Base-by-base conservation (phyloP, 2,329 filamentous ascomycete genomes). In the Aspergillus sp. region DNA sequence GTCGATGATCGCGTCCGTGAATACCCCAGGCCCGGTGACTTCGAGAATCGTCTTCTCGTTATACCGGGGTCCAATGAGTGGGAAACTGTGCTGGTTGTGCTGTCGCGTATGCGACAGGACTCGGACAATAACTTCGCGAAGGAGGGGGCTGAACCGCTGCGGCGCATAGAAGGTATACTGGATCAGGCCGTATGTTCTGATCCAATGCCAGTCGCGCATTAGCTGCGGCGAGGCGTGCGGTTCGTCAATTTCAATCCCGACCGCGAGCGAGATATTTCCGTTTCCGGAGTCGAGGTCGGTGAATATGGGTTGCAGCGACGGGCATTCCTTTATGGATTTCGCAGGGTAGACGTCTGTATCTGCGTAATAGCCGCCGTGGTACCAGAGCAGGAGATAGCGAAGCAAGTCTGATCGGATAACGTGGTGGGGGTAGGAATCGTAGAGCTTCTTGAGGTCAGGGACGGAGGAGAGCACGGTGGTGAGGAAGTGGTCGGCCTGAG, bases 351-450 rank as follows among this genome's bases (percentile, higher is more conserved):
- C 60, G 33, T 75, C 72, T 23, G 68, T 66, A 33, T 75, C 73
- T 12, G 71, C 67, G 43, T 74, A 75, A 57, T 70, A 73, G 27
- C 73, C 73, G 12, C 72, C 73, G 24, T 68, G 66, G 54, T 73
- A 73, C 70, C 72, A 75, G 4, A 75, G 56, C 3, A 75, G 57
- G 4, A 75, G 61, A 45, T 74, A 75, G 15, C 72, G 71, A 12
- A 77, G 61, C 63, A 77, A 21, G 72, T 87, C 43, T 79, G 86
- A 41, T 79, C 84, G 5, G 70, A 79, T 58, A 70, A 82, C 61
- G 73, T 80, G 14, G 76, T 88, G 62, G 0, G 71, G 71, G 33
- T 72, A 73, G 39, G 68, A 67, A 33, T 67, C 59, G 57, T 72
- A 74, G 3, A 68, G 31, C 1, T 43, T 57, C 17, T 61, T 58